These are phyloP conservation scores for Acacia pycnantha DNA, from an alignment of 331 rosid genomes.

Conservation along the genomic window DNA sequence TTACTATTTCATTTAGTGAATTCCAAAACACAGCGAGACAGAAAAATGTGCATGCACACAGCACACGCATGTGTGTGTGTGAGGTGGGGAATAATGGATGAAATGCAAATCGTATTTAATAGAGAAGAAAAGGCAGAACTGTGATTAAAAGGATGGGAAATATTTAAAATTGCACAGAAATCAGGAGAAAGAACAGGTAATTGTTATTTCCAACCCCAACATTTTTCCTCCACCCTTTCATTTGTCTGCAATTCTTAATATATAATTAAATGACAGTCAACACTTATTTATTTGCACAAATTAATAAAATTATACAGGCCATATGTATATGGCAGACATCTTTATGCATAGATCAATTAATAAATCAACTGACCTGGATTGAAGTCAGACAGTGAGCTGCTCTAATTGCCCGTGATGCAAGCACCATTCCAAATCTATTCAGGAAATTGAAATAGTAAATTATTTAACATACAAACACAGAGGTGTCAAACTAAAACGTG, in stretches of 20 bases:
- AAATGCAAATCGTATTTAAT: neutral
- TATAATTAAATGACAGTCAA: neutral
- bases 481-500: neutral
- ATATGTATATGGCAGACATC: neutral
- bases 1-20: neutral
- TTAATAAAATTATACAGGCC: no score
- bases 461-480: neutral
- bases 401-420: conserved; percentile 77
- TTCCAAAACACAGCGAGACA: neutral
- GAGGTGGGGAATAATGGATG: neutral
- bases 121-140: conserved; percentile 11
- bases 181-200: neutral
- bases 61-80: neutral
- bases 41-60: neutral
- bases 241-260: neutral
- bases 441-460: conserved; percentile 19
- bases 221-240: neutral
- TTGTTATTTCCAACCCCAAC: neutral
- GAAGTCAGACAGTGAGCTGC: conserved; percentile 95
- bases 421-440: conserved; percentile 70
- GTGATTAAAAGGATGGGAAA: neutral
- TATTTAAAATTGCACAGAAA: neutral
- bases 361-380: conserved; percentile 64
- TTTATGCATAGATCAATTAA: neutral
- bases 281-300: neutral